Evolutionary conservation across 1,139 yeast species (phyloP).

Genomic region (Diutina ranongensis): DNA sequence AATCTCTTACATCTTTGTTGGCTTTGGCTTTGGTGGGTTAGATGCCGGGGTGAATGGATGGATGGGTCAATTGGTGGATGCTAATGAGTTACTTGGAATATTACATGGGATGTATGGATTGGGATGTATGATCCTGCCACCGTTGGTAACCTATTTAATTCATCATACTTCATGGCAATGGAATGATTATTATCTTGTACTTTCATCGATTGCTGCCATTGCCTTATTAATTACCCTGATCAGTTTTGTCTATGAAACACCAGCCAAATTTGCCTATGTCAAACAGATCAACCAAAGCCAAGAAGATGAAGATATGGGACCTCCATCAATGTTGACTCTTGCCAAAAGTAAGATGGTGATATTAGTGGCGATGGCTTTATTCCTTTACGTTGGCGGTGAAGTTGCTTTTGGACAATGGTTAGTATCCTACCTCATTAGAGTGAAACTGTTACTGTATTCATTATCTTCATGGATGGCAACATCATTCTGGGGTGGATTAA

Average conservation of each 20-base stretch:
- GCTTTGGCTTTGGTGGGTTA: slow-evolving; percentile 48
- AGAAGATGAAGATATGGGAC: neutral
- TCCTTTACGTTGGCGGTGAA: slow-evolving; percentile 58
- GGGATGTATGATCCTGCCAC: slow-evolving; percentile 59
- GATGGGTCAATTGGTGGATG: slow-evolving; percentile 43
- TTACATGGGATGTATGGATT: slow-evolving; percentile 61
- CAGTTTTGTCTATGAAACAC: slow-evolving; percentile 42
- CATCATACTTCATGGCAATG: slow-evolving; percentile 32
- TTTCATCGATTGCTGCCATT: slow-evolving; percentile 17
- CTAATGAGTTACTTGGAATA: slow-evolving; percentile 54
- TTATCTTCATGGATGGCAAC: slow-evolving; percentile 50
- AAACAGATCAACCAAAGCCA: neutral
- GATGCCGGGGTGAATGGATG: slow-evolving; percentile 53
- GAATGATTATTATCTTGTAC: slow-evolving; percentile 34
- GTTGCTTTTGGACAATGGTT: slow-evolving; percentile 64
- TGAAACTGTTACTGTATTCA: slow-evolving; percentile 33
- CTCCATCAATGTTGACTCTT: neutral
- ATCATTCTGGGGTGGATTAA: slow-evolving; percentile 54
- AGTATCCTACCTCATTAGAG: slow-evolving; percentile 42
- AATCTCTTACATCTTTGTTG: slow-evolving; percentile 30
- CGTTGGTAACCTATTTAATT: slow-evolving; percentile 36
- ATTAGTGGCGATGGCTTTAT: slow-evolving; percentile 38
- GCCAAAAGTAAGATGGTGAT: slow-evolving; percentile 33
- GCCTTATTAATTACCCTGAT: slow-evolving; percentile 11
- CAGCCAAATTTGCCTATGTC: slow-evolving; percentile 37